Base-by-base conservation (phyloP, 2,329 filamentous ascomycete genomes). In the Ophiostoma himal-ulmi region DNA sequence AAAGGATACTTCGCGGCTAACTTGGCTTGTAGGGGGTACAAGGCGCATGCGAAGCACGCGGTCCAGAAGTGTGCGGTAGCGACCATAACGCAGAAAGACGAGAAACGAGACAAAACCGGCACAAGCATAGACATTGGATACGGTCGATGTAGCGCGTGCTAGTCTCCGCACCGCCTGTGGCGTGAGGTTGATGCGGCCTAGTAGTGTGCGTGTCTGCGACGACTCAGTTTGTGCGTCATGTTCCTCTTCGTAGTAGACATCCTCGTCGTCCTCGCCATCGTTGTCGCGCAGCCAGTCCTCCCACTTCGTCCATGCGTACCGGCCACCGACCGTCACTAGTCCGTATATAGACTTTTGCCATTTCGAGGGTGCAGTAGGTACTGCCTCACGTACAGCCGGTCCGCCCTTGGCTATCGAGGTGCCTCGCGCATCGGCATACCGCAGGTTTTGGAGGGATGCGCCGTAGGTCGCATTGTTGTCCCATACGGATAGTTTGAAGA, bases 401-500 rank as follows among this genome's bases (percentile, higher is more conserved):
- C 57, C 68, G 26, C 60, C 44, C 22, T 30, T 48, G 11, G 48
- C 52, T 26, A 13, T 39, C 5, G n/a, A 39, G 13, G 20, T 14
- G 5, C 48, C 85, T 73, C 94, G 86, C 67, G 93, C 94, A 78
- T 98, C 94, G 13, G 92, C 91, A 77, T 94, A 98, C 77, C 89
- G 89, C 37, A 99, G 85, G 73, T 96, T 96, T 79, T 99, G 95
- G 68, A 99, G 83, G 48, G 92, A 89, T 13, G 95, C 95, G 72
- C 95, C 95, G 79, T 99, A 98, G 5, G 92, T 96, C 54, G 95
- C 92, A 78, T 97, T 90, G 79, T 97, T 92, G 79, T 98, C 94
- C 95, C 95, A 99, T 71, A 99, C 89, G 20, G 91, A 93, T 73
- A 99, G 86, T 80, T 99, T 99, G 84, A 97, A 99, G 8, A 99